Evolutionary conservation across 148 eudicot species (phyloP).

Genomic region (Oxyria digyna): DNA sequence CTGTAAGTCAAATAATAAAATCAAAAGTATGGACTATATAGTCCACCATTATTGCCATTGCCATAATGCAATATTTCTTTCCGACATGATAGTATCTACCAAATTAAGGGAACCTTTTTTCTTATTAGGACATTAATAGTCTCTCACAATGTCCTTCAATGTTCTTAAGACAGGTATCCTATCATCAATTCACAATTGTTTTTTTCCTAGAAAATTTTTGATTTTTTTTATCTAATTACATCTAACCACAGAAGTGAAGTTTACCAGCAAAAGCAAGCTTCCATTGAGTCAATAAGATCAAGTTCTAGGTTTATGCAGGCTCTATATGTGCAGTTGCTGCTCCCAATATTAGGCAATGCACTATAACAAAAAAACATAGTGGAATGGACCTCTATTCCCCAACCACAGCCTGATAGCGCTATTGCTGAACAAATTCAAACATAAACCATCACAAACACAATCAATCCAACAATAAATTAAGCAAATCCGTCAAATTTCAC

Average conservation of each 20-base stretch:
- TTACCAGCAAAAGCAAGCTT: not conserved
- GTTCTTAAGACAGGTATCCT: not conserved
- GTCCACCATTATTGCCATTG: not conserved
- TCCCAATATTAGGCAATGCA: not conserved
- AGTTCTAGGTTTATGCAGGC: not conserved
- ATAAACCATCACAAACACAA: not conserved
- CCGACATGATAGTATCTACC: not conserved
- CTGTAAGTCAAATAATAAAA: not conserved
- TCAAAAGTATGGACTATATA: not conserved
- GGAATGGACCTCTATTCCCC: not conserved
- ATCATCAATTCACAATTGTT: no score
- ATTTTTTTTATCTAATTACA: not conserved
- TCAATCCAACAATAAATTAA: not conserved
- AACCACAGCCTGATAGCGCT: not conserved
- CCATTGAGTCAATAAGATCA: not conserved
- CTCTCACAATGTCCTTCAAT: not conserved
- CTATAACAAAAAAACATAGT: not conserved
- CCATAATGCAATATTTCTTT: not conserved
- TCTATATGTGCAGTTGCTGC: not conserved
- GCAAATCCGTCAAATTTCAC: not conserved
- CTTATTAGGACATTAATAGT: not conserved
- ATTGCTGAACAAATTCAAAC: not conserved
- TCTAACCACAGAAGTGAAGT: not conserved
- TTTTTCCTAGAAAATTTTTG: not conserved
- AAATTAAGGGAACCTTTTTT: not conserved